phyloP scores from a whole-genome alignment of 169 alveolate genomes.

The Plasmodium ovale region DNA sequence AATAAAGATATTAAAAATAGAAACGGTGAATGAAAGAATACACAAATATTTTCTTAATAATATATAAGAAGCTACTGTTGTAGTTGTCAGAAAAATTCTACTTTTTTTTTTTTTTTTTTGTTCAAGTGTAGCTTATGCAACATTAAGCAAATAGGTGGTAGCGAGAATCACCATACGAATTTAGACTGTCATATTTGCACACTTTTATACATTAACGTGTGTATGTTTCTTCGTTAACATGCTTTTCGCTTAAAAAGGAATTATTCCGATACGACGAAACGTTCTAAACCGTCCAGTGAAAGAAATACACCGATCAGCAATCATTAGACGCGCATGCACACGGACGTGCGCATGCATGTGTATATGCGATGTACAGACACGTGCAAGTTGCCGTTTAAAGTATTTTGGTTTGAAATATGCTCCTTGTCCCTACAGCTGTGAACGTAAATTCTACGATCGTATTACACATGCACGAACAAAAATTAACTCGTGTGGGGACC shows the following conservation, averaged over 20 bases:
- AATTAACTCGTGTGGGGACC: no score
- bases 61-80: not conserved
- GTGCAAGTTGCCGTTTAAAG: no score
- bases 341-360: no score
- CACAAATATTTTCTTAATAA: not conserved
- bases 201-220: not conserved
- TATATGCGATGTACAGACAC: no score
- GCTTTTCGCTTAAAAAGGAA: no score
- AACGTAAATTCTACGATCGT: not conserved
- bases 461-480: not conserved
- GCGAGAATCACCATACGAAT: not conserved
- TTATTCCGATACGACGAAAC: no score
- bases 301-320: no score
- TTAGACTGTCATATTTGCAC: not conserved
- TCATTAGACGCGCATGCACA: no score
- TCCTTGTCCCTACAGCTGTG: not conserved
- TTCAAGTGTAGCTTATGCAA: no score
- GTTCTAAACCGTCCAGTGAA: no score
- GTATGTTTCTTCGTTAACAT: no score
- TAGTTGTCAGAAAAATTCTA: constrained; percentile 22
- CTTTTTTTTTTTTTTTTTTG: not conserved
- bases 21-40: not conserved
- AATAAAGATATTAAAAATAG: not conserved
- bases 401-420: no score
- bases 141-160: not conserved